phyloP scores from a whole-genome alignment of 2,329 filamentous ascomycete genomes.

The Trichoderma arundinaceum region DNA sequence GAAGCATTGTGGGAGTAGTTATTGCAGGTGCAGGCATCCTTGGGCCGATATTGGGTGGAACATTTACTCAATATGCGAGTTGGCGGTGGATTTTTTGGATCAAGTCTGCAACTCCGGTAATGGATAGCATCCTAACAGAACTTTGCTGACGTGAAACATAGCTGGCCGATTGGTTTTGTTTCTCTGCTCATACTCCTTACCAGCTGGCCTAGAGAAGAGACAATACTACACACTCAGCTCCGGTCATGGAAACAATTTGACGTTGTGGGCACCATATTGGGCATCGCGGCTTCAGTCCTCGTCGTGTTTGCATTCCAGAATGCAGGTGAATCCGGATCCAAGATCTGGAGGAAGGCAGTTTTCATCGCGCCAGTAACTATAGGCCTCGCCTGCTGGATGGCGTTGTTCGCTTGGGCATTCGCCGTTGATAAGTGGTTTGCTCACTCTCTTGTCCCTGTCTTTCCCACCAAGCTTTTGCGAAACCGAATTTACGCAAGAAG shows the following conservation, averaged over 20 bases:
- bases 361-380: constrained; percentile 43
- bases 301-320: constrained; percentile 65
- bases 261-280: constrained; percentile 57
- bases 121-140: background rate
- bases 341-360: constrained; percentile 51
- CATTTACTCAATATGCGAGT: constrained; percentile 54
- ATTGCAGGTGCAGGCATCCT: constrained; percentile 56
- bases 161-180: constrained; percentile 56
- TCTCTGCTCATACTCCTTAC: constrained; percentile 55
- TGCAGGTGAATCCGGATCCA: constrained; percentile 44
- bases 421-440: constrained; percentile 37
- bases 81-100: constrained; percentile 67
- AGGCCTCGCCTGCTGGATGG: constrained; percentile 40
- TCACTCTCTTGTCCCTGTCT: constrained; percentile 46
- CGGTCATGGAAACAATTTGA: constrained; percentile 59
- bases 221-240: constrained; percentile 47
- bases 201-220: constrained; percentile 55
- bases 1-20: constrained; percentile 55
- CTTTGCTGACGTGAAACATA: constrained; percentile 38
- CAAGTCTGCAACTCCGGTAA: constrained; percentile 50
- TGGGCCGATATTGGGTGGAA: constrained; percentile 58
- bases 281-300: constrained; percentile 59
- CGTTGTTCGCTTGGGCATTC: constrained; percentile 42
- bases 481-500: constrained; percentile 54
- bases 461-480: constrained; percentile 56